phyloP scores from a whole-genome alignment of 495 filamentous ascomycete genomes.

The Talaromyces wortmannii region DNA sequence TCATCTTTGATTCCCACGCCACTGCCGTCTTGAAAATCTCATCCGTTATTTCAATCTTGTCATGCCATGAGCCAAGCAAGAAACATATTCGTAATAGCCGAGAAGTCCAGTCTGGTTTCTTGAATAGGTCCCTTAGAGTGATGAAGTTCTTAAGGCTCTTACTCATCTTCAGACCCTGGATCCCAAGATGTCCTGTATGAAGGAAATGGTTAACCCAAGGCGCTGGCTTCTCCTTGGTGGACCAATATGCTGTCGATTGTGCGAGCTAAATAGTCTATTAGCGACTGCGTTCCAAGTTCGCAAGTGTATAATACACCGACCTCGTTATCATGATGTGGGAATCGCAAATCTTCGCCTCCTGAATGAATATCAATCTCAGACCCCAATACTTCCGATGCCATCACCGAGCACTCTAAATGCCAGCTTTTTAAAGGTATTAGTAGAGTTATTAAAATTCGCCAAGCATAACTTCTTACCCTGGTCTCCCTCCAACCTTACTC shows the following conservation, averaged over 20 bases:
- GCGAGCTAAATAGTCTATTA: not conserved
- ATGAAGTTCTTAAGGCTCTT: slow-evolving; percentile 95
- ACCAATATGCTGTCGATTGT: not conserved
- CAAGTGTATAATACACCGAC: slow-evolving; percentile 33
- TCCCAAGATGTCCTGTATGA: slow-evolving; percentile 90
- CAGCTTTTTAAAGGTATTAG: slow-evolving; percentile 30
- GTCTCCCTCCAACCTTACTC: slow-evolving; percentile 66
- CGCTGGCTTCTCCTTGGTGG: not conserved
- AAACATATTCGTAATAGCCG: slow-evolving; percentile 80
- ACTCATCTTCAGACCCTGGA: slow-evolving; percentile 88
- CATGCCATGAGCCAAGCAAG: slow-evolving; percentile 79
- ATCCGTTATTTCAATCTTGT: slow-evolving; percentile 82
- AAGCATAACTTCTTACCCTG: slow-evolving; percentile 38
- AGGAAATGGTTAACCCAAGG: slow-evolving; percentile 95
- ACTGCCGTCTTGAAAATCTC: slow-evolving; percentile 67
- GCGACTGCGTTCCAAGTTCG: not conserved
- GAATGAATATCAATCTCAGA: slow-evolving; percentile 85
- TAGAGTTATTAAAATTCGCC: not conserved
- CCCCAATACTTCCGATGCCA: slow-evolving; percentile 84
- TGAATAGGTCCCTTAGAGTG: slow-evolving; percentile 78
- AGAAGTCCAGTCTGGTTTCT: slow-evolving; percentile 65
- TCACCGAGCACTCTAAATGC: slow-evolving; percentile 98
- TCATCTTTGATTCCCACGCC: slow-evolving; percentile 73
- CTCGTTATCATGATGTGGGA: slow-evolving; percentile 96
- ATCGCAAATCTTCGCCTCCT: slow-evolving; percentile 85